Evolutionary conservation across 441 rosid genomes (phyloP), one percentile per base, ranked within the genome.

Genomic region (Macaranga tanarius): DNA sequence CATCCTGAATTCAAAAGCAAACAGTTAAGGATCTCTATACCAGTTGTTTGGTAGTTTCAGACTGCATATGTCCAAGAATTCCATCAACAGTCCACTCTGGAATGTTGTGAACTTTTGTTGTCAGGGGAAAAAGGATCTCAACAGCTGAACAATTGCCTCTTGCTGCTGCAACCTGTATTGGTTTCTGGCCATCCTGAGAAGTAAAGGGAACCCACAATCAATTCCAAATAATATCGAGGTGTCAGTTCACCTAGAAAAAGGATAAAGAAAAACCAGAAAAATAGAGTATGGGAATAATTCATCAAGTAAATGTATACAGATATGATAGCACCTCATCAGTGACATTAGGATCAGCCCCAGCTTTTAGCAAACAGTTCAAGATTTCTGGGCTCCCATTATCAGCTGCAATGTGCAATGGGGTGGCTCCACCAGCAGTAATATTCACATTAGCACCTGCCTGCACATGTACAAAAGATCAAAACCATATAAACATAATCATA

Each of bases 391-490:
- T 87, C 68, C 97, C 99, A 69, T 64, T 77, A 79, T 95, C 96
- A 56, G 96, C 96, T 10, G 97, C 97, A 79, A 91, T 86, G 73
- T 95, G 97, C 88, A 95, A 81, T 16, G 97, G 93, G 47, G 97
- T 95, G 68, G 96, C 92, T 73, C 97, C 97, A 77, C 97, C 96
- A 80, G 97, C 94, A 76, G 69, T 73, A 71, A 91, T 76, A 70
- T 95, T 91, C 59, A 86, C 97, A 54, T 87, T 82, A 62, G 90
- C 97, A 79, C 95, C 97, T 7, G 89, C 94, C 97, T 95, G 84
- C 84, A 79, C 19, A 72, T 38, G 56, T 45, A 55, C 47, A 51
- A 71, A 5, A 26, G 47, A 22, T 66, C 10, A 71, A 44, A 70
- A 31, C 28, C 26, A 67, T n/a, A 62, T 1, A 23, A 5, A 54